Evolutionary conservation across 129 eudicot genomes (phyloP), one percentile per base, ranked within the genome.

Genomic region (Pseudognaphalium luteoalbum): DNA sequence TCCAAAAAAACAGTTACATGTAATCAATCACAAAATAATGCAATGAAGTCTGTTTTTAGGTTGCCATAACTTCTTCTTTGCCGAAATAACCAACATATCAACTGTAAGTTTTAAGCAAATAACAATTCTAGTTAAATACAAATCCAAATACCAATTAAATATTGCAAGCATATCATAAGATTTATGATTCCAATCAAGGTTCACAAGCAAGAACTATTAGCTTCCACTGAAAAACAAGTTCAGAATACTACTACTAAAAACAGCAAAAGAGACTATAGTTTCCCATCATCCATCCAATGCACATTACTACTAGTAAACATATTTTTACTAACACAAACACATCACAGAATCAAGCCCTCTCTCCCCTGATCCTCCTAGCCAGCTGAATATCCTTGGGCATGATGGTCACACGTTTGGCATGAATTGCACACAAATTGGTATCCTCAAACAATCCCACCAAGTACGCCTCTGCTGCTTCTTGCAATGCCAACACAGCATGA

Each of bases 331-430:
- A 33, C 16, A 42, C 9, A 12, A 50, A 66, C 20, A 0, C 39
- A 77, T 54, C 2, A 21, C 4, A 22, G 21, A 74, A 57, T 69
- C 70, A 83, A 83, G 86, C 86, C 70, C 86, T 79, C 70, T 83
- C 86, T 1, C 86, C 86, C 83, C 85, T 77, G 17, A 81, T 85
- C 17, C 85, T 68, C 75, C 85, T 63, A 28, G 85, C 88, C n/a
- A 81, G 68, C 68, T 85, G 88, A 70, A 85, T 81, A 16, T 85
- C 85, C 62, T 85, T 85, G 12, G 88, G 88, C 88, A 81, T 85
- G 41, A 85, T 85, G 4, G 85, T 81, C 14, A 85, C 84, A 19
- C 85, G 73, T 72, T 81, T 85, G 63, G 85, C 85, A 11, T 84
- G 84, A 66, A 84, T 80, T 9, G 88, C 85, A 42, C 80, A 84